Percentiles rank a stretch among this genome's conserved stretches.
phyloP scores from a whole-genome alignment of 768 basidiomycete genomes.

The Clitopilus passeckerianus region DNA sequence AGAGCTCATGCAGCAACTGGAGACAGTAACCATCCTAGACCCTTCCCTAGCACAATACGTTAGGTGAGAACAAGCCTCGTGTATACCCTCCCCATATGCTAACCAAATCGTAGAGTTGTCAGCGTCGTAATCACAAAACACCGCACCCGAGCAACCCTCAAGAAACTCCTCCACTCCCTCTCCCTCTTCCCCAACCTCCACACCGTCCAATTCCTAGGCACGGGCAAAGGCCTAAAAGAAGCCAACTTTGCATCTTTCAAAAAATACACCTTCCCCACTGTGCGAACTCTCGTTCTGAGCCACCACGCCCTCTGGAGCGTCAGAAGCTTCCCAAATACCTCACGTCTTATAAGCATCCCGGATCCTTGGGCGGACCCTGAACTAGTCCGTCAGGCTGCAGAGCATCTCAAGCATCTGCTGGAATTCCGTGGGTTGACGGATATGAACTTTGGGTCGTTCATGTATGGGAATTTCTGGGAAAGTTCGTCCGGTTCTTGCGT shows the following conservation, averaged over 20 bases:
- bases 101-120: slow-evolving; percentile 10
- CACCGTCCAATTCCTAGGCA: slow-evolving; percentile 11
- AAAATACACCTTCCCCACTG: background rate
- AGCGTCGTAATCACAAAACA: slow-evolving; percentile 13
- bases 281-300: slow-evolving; percentile 1
- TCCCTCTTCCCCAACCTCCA: slow-evolving; percentile 17
- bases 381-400: background rate
- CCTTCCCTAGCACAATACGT: too few species aligned
- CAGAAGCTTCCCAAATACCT: slow-evolving; percentile 1
- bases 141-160: slow-evolving; percentile 6
- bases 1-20: background rate
- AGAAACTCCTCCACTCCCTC: slow-evolving; percentile 17
- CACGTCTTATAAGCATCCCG: background rate
- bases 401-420: background rate
- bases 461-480: background rate
- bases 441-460: background rate
- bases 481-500: background rate
- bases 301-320: background rate
- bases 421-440: background rate
- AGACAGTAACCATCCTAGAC: too few species aligned
- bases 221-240: background rate
- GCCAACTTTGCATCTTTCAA: background rate
- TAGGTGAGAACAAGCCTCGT: too few species aligned
- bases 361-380: background rate
- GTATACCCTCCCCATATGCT: too few species aligned